phyloP scores from a whole-genome alignment of 2,329 filamentous ascomycete species.

The Eutypa lata region DNA sequence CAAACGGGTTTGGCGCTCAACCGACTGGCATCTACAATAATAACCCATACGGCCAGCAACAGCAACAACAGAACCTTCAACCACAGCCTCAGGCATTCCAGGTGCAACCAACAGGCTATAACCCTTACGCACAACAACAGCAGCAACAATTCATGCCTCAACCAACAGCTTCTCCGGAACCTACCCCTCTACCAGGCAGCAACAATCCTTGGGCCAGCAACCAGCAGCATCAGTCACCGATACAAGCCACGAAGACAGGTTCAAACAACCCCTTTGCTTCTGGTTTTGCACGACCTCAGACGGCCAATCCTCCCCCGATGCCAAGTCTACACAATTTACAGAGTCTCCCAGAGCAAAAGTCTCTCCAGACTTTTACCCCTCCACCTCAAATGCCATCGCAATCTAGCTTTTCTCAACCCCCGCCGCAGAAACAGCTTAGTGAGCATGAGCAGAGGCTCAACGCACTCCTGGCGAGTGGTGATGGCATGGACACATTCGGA shows the following conservation, averaged over 20 bases:
- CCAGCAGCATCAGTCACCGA: conserved; percentile 55
- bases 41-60: conserved; percentile 63
- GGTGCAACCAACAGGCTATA: conserved; percentile 51
- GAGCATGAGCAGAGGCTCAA: conserved; percentile 77
- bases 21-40: conserved; percentile 59
- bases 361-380: conserved; percentile 52
- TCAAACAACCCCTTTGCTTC: conserved; percentile 97
- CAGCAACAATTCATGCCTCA: conserved; percentile 44
- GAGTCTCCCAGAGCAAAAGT: conserved; percentile 75
- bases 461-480: conserved; percentile 77
- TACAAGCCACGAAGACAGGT: conserved; percentile 83
- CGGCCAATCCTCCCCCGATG: conserved; percentile 54
- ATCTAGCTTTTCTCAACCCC: conserved; percentile 43
- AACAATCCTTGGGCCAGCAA: conserved; percentile 88
- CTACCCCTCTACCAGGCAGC: conserved; percentile 70
- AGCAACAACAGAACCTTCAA: conserved; percentile 40
- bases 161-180: conserved; percentile 49
- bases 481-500: conserved; percentile 95
- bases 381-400: conserved; percentile 26
- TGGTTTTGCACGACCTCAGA: conserved; percentile 62
- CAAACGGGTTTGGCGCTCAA: conserved; percentile 66
- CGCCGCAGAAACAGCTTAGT: conserved; percentile 50
- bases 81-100: conserved; percentile 37
- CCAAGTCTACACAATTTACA: conserved; percentile 65
- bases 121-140: conserved; percentile 52